Evolutionary conservation across 2,329 filamentous ascomycete species (phyloP), one percentile per base, ranked within the genome.

Genomic region (Thielaviopsis ethacetica): DNA sequence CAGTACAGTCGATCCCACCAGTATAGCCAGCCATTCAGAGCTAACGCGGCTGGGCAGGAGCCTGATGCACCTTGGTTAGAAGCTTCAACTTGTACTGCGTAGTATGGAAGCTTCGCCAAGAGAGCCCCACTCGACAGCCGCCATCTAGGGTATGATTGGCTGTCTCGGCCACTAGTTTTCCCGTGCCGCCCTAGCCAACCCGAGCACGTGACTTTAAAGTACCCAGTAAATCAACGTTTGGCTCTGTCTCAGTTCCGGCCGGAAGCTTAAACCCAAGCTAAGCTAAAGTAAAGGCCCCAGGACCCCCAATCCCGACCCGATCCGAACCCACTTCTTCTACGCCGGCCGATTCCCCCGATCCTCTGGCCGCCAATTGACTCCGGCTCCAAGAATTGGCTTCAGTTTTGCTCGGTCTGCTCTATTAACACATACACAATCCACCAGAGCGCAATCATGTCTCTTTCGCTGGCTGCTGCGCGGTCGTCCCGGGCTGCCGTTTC

Each of bases 401-500:
- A 49, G 38, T n/a, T n/a, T 44, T n/a, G 12, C 38, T n/a, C 38
- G 5, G 38, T 55, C 38, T 44, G 21, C 27, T 38, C 13, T 44
- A 3, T n/a, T 26, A 26, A 26, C 6, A 44, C 10, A 49, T 21
- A 17, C 17, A 49, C 44, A 49, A 19, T 21, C 34, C 19, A 49
- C 49, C 27, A 30, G 55, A 12, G 41, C 55, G 21, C 65, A 72
- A 77, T 70, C 66, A 80, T 83, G 78, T 76, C 74, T 69, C 74
- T 76, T 69, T 73, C 81, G 70, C 75, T 80, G 65, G 72, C 76
- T 71, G 50, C 78, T 64, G 72, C 75, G 72, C 79, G 80, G 72
- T 74, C 76, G 64, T 73, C 75, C 66, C 72, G 73, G 65, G 73
- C 70, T 67, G 68, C 71, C 64, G 72, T 71, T 65, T 67, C 74